A percentile compares a stretch with the other conserved stretches of the same genome.
phyloP scores from a whole-genome alignment of 2,329 filamentous ascomycete species.

The Fusarium staphyleae region DNA sequence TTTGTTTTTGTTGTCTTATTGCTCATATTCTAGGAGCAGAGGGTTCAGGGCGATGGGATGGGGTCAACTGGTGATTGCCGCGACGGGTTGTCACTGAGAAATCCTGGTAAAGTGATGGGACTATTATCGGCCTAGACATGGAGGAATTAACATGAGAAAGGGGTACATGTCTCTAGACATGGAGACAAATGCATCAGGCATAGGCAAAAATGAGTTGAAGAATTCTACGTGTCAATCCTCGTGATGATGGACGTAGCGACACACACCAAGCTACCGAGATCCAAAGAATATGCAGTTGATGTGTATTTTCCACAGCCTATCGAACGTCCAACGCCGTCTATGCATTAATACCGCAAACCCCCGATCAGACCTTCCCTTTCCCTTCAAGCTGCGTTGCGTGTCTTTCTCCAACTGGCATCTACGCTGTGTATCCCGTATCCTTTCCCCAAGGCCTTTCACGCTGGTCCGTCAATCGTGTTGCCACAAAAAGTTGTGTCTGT shows the following conservation, averaged over 20 bases:
- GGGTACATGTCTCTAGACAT: slow-evolving; percentile 5
- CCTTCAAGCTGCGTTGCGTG: slow-evolving; percentile 9
- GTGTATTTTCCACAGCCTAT: slow-evolving; percentile 40
- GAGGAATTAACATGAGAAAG: not conserved
- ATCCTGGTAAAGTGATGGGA: too few relatives aligned
- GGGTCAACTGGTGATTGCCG: too few relatives aligned
- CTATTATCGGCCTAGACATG: not conserved
- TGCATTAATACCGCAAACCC: slow-evolving; percentile 41
- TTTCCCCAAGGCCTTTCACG: not conserved
- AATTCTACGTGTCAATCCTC: not conserved
- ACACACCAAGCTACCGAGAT: not conserved
- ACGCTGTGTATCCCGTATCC: slow-evolving; percentile 8
- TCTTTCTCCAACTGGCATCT: slow-evolving; percentile 16
- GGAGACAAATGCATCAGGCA: slow-evolving; percentile 12
- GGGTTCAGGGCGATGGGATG: not conserved
- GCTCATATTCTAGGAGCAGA: not conserved
- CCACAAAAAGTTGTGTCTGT: slow-evolving; percentile 14
- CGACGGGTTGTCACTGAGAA: too few relatives aligned
- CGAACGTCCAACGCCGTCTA: slow-evolving; percentile 47
- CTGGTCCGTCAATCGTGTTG: slow-evolving; percentile 2
- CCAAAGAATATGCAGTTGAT: slow-evolving; percentile 19
- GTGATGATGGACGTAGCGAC: not conserved
- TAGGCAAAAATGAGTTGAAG: not conserved
- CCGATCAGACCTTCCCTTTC: slow-evolving; percentile 25
- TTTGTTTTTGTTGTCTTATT: not conserved